These are phyloP conservation scores for Fusarium papillatum DNA, from an alignment of 2,329 filamentous ascomycete genomes.

Conservation along the genomic window DNA sequence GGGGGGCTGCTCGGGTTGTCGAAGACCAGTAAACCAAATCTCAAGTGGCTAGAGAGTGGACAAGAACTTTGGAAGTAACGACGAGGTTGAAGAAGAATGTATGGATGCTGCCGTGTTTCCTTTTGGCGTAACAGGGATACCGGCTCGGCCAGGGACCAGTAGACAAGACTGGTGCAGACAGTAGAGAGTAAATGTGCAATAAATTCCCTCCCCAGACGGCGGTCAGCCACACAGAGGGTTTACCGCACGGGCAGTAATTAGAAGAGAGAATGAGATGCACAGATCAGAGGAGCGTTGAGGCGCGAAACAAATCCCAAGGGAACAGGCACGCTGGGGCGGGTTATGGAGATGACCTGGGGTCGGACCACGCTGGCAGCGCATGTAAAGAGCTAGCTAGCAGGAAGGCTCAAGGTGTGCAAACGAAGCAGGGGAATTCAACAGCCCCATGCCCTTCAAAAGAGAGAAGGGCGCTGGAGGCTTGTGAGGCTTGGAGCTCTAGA, in stretches of 20 bases:
- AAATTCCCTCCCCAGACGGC: constrained; percentile 17
- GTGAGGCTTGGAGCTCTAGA: constrained; percentile 27
- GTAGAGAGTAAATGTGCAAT: constrained; percentile 21
- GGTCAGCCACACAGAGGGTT: constrained; percentile 28
- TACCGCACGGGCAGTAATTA: constrained; percentile 18
- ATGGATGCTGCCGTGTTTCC: constrained; percentile 23
- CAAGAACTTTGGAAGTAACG: constrained; percentile 18
- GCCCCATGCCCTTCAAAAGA: constrained; percentile 31
- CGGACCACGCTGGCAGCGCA: constrained; percentile 9
- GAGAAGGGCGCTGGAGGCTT: constrained; percentile 22
- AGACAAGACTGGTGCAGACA: background rate
- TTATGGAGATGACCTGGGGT: constrained; percentile 2
- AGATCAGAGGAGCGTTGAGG: background rate
- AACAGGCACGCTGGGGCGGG: constrained; percentile 7
- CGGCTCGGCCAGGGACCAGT: constrained; percentile 26
- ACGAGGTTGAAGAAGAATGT: constrained; percentile 16
- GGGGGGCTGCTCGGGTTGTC: constrained; percentile 18
- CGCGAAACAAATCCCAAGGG: background rate
- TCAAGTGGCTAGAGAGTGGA: constrained; percentile 16
- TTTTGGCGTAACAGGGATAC: constrained; percentile 40
- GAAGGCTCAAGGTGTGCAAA: constrained; percentile 24
- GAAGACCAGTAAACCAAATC: constrained; percentile 15
- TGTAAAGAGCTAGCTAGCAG: constrained; percentile 23
- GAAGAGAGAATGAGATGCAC: background rate
- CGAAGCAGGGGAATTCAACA: constrained; percentile 27